phyloP scores from a whole-genome alignment of 106 monocot species.

The Dendrobium nobile region DNA sequence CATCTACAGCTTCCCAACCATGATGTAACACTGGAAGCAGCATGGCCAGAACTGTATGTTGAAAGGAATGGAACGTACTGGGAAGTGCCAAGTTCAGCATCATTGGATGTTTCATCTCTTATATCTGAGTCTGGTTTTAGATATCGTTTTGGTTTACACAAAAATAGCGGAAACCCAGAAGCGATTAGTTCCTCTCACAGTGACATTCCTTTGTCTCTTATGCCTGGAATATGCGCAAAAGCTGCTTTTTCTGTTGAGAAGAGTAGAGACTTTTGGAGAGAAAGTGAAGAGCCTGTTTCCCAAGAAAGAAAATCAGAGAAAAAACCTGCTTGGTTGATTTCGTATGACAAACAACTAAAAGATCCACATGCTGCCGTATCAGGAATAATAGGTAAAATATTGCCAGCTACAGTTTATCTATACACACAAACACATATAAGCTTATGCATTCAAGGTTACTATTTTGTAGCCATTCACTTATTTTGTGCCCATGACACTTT shows the following conservation, averaged over 20 bases:
- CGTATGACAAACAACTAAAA: constrained; percentile 65
- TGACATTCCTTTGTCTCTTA: constrained; percentile 35
- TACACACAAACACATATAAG: neutral
- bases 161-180: constrained; percentile 55
- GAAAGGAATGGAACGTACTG: constrained; percentile 69
- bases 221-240: constrained; percentile 79
- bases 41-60: constrained; percentile 61
- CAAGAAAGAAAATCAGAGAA: constrained; percentile 16
- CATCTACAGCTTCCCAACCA: constrained; percentile 63
- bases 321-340: constrained; percentile 23
- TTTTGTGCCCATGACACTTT: neutral
- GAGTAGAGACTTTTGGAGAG: constrained; percentile 68
- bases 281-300: constrained; percentile 24
- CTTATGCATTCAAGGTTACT: neutral
- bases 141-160: constrained; percentile 74
- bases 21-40: constrained; percentile 80
- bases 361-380: constrained; percentile 86
- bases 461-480: neutral
- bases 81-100: constrained; percentile 65
- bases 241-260: constrained; percentile 78
- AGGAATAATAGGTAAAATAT: constrained; percentile 53
- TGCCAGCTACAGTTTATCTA: neutral
- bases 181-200: constrained; percentile 26
- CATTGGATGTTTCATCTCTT: constrained; percentile 60
- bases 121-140: constrained; percentile 62